phyloP scores from a whole-genome alignment of 192 early-diverging fungal genomes.

The Linderina pennispora region DNA sequence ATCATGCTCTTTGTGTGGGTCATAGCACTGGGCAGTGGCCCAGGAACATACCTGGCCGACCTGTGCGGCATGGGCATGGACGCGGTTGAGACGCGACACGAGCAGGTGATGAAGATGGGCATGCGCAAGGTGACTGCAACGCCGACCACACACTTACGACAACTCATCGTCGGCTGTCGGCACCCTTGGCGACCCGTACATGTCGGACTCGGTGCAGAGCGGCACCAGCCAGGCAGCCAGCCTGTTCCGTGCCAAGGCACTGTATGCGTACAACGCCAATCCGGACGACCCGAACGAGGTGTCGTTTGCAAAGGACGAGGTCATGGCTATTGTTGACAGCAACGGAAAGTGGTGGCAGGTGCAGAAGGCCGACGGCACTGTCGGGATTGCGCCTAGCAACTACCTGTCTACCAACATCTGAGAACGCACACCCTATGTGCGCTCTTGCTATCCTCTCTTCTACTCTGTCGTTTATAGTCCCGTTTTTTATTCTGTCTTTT shows the following conservation, averaged over 20 bases:
- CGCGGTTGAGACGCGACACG: conserved; percentile 6
- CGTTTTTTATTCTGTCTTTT: not conserved
- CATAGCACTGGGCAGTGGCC: conserved; percentile 59
- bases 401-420: conserved; percentile 52
- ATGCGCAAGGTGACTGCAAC: no score
- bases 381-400: conserved; percentile 89
- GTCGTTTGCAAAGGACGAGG: conserved; percentile 80
- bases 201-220: conserved; percentile 29
- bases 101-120: conserved; percentile 19
- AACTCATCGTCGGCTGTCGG: no score
- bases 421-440: no score
- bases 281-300: conserved; percentile 88
- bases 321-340: conserved; percentile 79
- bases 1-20: conserved; percentile 60
- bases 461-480: not conserved
- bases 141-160: conserved; percentile 23
- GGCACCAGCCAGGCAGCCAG: no score
- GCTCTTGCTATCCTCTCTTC: conserved; percentile 1
- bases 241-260: conserved; percentile 58
- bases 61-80: conserved; percentile 36
- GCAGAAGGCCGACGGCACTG: conserved; percentile 65
- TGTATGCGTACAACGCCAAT: conserved; percentile 82
- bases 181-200: conserved; percentile 37
- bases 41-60: conserved; percentile 48
- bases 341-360: conserved; percentile 99